Evolutionary conservation across 176 grass and related monocot genomes (phyloP).

Genomic region (Sorghum bicolor): DNA sequence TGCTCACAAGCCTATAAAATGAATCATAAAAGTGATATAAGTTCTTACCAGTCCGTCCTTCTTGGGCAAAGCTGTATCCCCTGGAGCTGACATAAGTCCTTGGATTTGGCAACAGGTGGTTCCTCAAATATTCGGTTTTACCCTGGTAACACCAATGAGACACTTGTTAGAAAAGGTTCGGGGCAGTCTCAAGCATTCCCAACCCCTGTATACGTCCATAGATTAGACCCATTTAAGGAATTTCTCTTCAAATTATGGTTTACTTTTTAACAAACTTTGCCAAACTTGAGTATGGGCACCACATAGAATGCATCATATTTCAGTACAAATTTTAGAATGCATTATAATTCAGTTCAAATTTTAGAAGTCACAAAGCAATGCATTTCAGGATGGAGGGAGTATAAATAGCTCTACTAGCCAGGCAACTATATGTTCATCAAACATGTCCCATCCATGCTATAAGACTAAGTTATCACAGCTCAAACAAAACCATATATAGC

Average conservation of each 20-base stretch:
- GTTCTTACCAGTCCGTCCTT: constrained; percentile 57
- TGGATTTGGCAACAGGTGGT: constrained; percentile 61
- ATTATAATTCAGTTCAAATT: too few species aligned
- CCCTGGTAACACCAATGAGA: constrained; percentile 30
- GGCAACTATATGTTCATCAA: not conserved
- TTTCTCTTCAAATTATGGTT: too few species aligned
- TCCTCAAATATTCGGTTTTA: constrained; percentile 44
- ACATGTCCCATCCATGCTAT: not conserved
- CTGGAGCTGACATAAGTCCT: constrained; percentile 62
- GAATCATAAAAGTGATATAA: not conserved
- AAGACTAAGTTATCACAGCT: not conserved
- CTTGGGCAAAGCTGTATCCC: constrained; percentile 61
- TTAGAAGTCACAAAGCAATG: too few species aligned
- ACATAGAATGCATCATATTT: too few species aligned
- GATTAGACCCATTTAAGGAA: too few species aligned
- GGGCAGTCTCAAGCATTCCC: not conserved
- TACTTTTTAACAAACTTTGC: too few species aligned
- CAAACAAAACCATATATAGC: not conserved
- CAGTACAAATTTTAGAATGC: too few species aligned
- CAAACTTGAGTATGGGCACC: too few species aligned
- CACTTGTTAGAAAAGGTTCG: not conserved
- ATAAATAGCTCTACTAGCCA: not conserved
- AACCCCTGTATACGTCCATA: not conserved
- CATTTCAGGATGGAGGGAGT: too few species aligned
- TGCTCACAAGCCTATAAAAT: not conserved